Base-by-base conservation (phyloP, 257 asterid species). In the Ajuga chamaepitys region DNA sequence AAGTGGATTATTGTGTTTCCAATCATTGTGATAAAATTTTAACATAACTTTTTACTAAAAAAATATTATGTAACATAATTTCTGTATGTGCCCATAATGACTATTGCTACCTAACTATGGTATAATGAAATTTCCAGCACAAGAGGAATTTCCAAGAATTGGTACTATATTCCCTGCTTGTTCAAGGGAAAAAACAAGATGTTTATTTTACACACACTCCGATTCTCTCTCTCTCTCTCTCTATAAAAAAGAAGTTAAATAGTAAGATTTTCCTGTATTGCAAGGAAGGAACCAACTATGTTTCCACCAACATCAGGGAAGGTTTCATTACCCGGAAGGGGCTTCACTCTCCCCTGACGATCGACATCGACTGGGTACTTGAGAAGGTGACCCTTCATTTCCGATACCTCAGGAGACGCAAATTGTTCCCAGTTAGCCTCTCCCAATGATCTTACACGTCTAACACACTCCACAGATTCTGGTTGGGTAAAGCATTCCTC, bases 221-320 rank as follows among this genome's bases (percentile, higher is more conserved):
- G 62, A 32, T 6, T 42, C 37, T 9, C 32, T 0, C 10, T 18
- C 28, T 11, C 2, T 1, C 24, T n/a, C n/a, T n/a, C n/a, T n/a
- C n/a, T n/a, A n/a, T n/a, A n/a, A n/a, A n/a, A n/a, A n/a, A n/a
- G n/a, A n/a, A n/a, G n/a, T 59, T 67, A 89, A 53, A 93, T 93
- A 25, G 99, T 93, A 26, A 93, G 88, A 17, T 93, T 93, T 75
- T 93, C 99, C 64, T 89, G 97, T 72, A 89, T 84, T 45, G 92
- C 97, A 18, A 89, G 76, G 71, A 89, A 89, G 0, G 97, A 88
- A 41, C 97, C 99, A 10, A 84, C 76, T 14, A 88, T 89, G 77
- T 66, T 83, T 4, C 99, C 99, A 37, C 97, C 99, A 25, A 89
- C 97, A 61, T 93, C 99, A 2, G 99, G 99, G 75, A 89, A 93